Evolutionary conservation across 2,329 filamentous ascomycete genomes (phyloP).

Genomic region (Cladophialophora yegresii): DNA sequence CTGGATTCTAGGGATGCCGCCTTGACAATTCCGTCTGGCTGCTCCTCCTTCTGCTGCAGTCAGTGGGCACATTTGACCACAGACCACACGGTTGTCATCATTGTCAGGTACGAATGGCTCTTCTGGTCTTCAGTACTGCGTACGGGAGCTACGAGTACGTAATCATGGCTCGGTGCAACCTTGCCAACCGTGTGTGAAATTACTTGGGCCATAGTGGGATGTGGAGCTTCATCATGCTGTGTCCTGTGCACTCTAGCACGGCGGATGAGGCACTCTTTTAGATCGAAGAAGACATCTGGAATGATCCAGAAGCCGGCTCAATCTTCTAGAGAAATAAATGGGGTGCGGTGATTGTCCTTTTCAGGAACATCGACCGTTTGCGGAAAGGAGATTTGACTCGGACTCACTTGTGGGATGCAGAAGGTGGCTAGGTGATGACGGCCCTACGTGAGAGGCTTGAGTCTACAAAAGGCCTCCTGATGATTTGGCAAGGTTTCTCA

Average conservation of each 20-base stretch:
- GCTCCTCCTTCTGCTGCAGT: background rate
- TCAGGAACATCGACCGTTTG: background rate
- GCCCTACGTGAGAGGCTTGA: too few species aligned
- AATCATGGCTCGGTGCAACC: background rate
- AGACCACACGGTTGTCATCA: background rate
- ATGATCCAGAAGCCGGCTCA: background rate
- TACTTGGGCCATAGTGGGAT: background rate
- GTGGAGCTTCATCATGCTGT: background rate
- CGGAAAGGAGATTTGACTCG: background rate
- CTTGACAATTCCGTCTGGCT: background rate
- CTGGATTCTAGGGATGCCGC: background rate
- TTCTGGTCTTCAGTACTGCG: too few species aligned
- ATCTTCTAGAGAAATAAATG: background rate
- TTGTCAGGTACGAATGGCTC: background rate
- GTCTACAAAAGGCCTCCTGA: background rate
- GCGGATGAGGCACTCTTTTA: background rate
- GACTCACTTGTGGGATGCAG: background rate
- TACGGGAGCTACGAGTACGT: background rate
- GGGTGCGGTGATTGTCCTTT: background rate
- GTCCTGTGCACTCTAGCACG: background rate
- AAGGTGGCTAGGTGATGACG: background rate
- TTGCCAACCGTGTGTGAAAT: background rate
- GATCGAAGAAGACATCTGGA: background rate
- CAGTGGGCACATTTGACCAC: background rate
- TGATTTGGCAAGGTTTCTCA: constrained; percentile 1